Conservation (phyloP, 2,329 filamentous ascomycete genomes). For the Trematosphaeria pertusa region DNA sequence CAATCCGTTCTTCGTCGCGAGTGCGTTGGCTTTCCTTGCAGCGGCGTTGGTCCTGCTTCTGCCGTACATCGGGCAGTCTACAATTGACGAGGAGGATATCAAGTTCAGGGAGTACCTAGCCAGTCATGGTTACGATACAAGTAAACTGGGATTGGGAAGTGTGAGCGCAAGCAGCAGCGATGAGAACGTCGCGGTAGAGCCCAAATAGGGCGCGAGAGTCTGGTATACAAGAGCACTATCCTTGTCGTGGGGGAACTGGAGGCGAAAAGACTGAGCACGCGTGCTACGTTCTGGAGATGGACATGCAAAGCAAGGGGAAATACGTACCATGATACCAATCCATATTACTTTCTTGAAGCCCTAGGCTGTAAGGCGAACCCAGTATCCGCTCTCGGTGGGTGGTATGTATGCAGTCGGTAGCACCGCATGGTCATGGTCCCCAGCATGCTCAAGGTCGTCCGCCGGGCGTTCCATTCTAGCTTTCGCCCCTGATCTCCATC, state of each 20-base stretch:
- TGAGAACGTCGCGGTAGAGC: constrained; percentile 12
- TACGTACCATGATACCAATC: no score
- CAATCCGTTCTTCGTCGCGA: constrained; percentile 89
- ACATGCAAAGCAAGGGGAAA: no score
- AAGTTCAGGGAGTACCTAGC: constrained; percentile 78
- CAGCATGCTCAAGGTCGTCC: no score
- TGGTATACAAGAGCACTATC: not conserved
- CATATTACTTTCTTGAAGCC: no score
- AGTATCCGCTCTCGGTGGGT: no score
- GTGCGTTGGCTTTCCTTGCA: constrained; percentile 76
- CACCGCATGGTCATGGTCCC: no score
- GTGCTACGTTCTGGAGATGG: no score
- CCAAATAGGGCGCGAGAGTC: constrained; percentile 8
- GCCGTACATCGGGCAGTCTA: constrained; percentile 82
- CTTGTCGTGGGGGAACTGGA: not conserved
- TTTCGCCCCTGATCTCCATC: no score
- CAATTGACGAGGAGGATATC: constrained; percentile 78
- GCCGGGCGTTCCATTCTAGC: no score
- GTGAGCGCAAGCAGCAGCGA: constrained; percentile 20
- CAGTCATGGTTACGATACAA: constrained; percentile 77
- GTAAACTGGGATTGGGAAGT: constrained; percentile 56
- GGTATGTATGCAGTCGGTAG: no score
- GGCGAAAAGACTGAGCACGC: no score
- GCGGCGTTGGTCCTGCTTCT: constrained; percentile 70
- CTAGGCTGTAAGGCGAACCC: no score